Evolutionary conservation across 2,329 filamentous ascomycete species (phyloP).

Genomic region (Herpotrichia juniperi): DNA sequence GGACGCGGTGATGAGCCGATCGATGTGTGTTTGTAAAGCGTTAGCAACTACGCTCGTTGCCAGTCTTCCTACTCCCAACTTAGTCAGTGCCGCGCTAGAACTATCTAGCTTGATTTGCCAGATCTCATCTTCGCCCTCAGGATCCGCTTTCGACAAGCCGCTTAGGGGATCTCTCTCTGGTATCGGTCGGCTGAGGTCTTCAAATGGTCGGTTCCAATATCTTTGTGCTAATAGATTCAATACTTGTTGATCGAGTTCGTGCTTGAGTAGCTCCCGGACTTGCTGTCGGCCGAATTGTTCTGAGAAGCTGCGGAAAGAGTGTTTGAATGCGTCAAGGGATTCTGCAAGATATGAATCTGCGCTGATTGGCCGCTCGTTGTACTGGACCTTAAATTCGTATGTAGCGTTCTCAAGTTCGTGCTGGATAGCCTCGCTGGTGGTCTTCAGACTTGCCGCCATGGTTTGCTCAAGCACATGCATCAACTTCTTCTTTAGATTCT

Average conservation of each 20-base stretch:
- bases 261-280: constrained; percentile 87
- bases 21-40: constrained; percentile 84
- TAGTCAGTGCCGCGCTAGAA: constrained; percentile 87
- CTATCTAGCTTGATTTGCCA: constrained; percentile 96
- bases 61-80: constrained; percentile 88
- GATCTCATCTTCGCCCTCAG: constrained; percentile 73
- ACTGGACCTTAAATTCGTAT: constrained; percentile 99
- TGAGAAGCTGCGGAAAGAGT: constrained; percentile 93
- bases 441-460: constrained; percentile 90
- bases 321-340: constrained; percentile 94
- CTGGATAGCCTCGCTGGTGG: constrained; percentile 88
- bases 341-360: constrained; percentile 97
- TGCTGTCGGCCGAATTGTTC: constrained; percentile 88
- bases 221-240: constrained; percentile 89
- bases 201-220: constrained; percentile 96
- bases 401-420: constrained; percentile 96
- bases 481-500: constrained; percentile 87
- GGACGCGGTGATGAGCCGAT: constrained; percentile 76
- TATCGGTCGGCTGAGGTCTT: constrained; percentile 73
- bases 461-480: constrained; percentile 97
- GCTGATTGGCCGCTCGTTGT: constrained; percentile 93
- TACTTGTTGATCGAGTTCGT: constrained; percentile 92
- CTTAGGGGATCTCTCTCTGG: constrained; percentile 74
- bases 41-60: constrained; percentile 91
- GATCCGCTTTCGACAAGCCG: constrained; percentile 82